Evolutionary conservation across 1,284 basidiomycete genomes (phyloP).

Genomic region (Athelia psychrophila): DNA sequence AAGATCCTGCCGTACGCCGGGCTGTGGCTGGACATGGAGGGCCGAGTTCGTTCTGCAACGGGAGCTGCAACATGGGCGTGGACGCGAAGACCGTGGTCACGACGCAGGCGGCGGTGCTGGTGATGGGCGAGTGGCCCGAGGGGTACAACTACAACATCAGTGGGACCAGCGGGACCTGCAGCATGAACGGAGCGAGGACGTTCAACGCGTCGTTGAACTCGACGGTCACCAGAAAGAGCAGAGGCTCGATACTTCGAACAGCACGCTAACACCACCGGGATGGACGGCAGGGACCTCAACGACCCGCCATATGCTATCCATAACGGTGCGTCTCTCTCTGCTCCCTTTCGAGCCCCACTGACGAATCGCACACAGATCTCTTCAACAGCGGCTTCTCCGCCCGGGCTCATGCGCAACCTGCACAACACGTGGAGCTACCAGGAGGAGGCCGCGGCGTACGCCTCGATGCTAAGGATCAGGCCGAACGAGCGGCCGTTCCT

Average conservation of each 20-base stretch:
- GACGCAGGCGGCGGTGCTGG: slow-evolving; percentile 1
- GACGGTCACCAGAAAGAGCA: too few species aligned
- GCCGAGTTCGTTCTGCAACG: slow-evolving; percentile 19
- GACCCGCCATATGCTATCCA: slow-evolving; percentile 30
- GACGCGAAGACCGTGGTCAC: slow-evolving; percentile 5
- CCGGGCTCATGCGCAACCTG: slow-evolving; percentile 27
- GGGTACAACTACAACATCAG: slow-evolving; percentile 31
- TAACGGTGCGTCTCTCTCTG: slow-evolving; percentile 16
- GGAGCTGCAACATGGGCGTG: slow-evolving; percentile 8
- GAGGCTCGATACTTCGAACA: too few species aligned
- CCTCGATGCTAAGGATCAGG: too few species aligned
- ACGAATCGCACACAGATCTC: background rate
- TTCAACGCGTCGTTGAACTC: too few species aligned
- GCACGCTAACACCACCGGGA: too few species aligned
- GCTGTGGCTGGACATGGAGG: slow-evolving; percentile 53
- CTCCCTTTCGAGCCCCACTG: background rate
- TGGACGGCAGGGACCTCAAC: slow-evolving; percentile 18
- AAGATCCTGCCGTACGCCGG: slow-evolving; percentile 36
- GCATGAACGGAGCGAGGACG: slow-evolving; percentile 26
- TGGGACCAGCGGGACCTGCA: slow-evolving; percentile 31
- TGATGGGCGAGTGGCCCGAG: too few species aligned
- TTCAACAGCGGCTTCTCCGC: slow-evolving; percentile 17
- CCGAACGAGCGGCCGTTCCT: slow-evolving; percentile 40
- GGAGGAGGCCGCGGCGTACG: slow-evolving; percentile 31
- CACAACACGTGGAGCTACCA: slow-evolving; percentile 36